A percentile compares a stretch with the other conserved stretches of the same genome.
phyloP scores from a whole-genome alignment of 805 yeast genomes.

The Nakazawaea ambrosiae region DNA sequence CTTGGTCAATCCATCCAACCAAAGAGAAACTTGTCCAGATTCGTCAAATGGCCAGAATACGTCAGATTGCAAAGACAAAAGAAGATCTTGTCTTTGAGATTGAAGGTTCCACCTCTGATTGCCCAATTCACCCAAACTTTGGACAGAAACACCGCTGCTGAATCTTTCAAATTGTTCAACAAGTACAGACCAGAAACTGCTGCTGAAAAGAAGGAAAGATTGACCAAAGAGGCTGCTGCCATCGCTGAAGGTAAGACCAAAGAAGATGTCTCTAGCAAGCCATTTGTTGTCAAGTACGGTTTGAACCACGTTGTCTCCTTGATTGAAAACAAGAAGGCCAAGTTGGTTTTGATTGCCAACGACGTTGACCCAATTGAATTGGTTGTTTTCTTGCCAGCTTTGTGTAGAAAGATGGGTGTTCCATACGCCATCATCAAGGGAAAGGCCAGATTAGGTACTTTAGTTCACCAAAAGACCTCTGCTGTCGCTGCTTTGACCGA shows the following conservation, averaged over 20 bases:
- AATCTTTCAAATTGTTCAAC: conserved; percentile 94
- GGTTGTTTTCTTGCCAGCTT: conserved; percentile 96
- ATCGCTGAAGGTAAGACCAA: conserved; percentile 97
- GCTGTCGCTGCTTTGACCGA: conserved; percentile 97
- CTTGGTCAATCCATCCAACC: conserved; percentile 95
- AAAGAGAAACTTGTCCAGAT: conserved; percentile 92
- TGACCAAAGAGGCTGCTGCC: conserved; percentile 98
- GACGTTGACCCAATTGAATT: conserved; percentile 99
- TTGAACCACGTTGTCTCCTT: conserved; percentile 97
- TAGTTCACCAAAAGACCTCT: conserved; percentile 96
- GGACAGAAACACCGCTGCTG: conserved; percentile 99
- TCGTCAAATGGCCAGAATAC: conserved; percentile 99
- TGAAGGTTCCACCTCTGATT: conserved; percentile 98
- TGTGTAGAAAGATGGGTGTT: conserved; percentile 98
- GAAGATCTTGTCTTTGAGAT: conserved; percentile 91
- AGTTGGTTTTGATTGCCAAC: conserved; percentile 94
- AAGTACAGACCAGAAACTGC: conserved; percentile 98
- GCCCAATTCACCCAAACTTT: conserved; percentile 93
- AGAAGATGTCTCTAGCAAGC: conserved; percentile 95
- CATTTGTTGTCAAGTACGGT: conserved; percentile 96
- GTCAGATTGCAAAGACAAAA: conserved; percentile 98
- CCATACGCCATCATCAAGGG: conserved; percentile 98
- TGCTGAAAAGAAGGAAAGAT: conserved; percentile 98
- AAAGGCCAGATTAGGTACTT: conserved; percentile 96
- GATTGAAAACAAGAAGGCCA: conserved; percentile 97